Evolutionary conservation across 306 rosid genomes (phyloP), one percentile per base, ranked within the genome.

Genomic region (Rosa multiflora): DNA sequence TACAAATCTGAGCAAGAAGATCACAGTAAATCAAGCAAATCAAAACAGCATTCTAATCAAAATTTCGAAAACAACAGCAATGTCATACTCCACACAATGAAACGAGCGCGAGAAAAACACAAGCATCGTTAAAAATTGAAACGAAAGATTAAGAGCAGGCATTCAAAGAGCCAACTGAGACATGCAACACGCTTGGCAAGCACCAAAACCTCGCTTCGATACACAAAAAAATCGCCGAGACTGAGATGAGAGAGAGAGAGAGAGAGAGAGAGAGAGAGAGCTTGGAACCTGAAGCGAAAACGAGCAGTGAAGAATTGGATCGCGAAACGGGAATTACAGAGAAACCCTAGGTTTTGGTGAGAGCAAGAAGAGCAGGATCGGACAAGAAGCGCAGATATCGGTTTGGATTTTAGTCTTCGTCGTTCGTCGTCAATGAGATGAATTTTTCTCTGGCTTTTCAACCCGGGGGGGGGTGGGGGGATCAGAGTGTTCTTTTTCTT

Each of bases 401-500:
- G 51, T 51, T 42, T 23, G 23, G 37, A 18, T 52, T 52, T 17
- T 21, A 26, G 51, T 55, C 46, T 62, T 77, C 78, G 63, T 73
- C 56, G 64, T 73, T 32, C 35, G 35, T 1, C 55, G 56, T 71
- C 77, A 49, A 73, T 63, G 79, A 70, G 81, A 76, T 73, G 71
- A 48, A n/a, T 73, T 86, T 86, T 81, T 88, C 87, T 79, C 47
- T 9, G 81, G 77, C 77, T 85, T 82, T 83, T 82, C 70, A 63
- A 81, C 74, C 74, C 73, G 37, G 42, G 29, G 84, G 67, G 84
- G 40, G n/a, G n/a, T n/a, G n/a, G n/a, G n/a, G n/a, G n/a, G n/a
- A 77, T 77, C 86, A 82, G 75, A 81, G 70, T 69, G 29, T 78
- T 43, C 75, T 51, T 40, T 51, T 76, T 48, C 64, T 29, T 74